Evolutionary conservation across 108 stramenopile genomes (phyloP).

Genomic region (Cyclostephanos invisitatus): DNA sequence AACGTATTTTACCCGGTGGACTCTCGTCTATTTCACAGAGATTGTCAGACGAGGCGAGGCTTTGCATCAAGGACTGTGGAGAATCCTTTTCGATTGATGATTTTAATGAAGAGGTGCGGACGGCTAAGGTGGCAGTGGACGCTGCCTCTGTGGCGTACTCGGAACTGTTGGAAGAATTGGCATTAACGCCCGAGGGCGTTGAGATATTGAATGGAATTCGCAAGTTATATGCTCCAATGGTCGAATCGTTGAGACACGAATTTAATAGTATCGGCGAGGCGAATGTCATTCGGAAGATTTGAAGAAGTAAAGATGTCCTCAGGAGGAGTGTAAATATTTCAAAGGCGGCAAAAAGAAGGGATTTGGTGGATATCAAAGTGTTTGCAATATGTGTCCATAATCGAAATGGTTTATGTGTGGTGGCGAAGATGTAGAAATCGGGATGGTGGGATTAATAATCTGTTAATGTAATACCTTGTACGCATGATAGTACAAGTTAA

Average conservation of each 20-base stretch:
- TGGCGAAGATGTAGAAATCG: not conserved
- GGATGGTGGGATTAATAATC: too few species aligned
- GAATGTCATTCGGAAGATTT: slow-evolving; percentile 12
- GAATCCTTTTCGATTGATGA: slow-evolving; percentile 33
- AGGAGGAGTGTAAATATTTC: not conserved
- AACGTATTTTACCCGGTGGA: not conserved
- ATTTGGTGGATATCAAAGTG: not conserved
- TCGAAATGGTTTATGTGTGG: not conserved
- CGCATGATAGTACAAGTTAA: too few species aligned
- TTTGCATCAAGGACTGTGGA: slow-evolving; percentile 36
- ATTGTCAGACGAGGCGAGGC: slow-evolving; percentile 31
- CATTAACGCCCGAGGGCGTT: slow-evolving; percentile 39
- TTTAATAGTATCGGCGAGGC: slow-evolving; percentile 17
- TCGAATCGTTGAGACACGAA: slow-evolving; percentile 36
- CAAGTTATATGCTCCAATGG: slow-evolving; percentile 26
- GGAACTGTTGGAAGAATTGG: slow-evolving; percentile 46
- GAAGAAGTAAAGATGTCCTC: not conserved
- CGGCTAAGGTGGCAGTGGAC: slow-evolving; percentile 34
- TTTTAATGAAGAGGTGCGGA: slow-evolving; percentile 34
- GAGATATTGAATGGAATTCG: slow-evolving; percentile 45
- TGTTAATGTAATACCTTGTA: not conserved
- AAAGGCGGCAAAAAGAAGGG: not conserved
- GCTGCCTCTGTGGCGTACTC: slow-evolving; percentile 35
- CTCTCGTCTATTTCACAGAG: slow-evolving; percentile 6
- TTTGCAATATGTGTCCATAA: not conserved